Percentiles rank a stretch among this genome's conserved stretches.
Evolutionary conservation across 768 basidiomycete species (phyloP).

Genomic region (Mycena galericulata): DNA sequence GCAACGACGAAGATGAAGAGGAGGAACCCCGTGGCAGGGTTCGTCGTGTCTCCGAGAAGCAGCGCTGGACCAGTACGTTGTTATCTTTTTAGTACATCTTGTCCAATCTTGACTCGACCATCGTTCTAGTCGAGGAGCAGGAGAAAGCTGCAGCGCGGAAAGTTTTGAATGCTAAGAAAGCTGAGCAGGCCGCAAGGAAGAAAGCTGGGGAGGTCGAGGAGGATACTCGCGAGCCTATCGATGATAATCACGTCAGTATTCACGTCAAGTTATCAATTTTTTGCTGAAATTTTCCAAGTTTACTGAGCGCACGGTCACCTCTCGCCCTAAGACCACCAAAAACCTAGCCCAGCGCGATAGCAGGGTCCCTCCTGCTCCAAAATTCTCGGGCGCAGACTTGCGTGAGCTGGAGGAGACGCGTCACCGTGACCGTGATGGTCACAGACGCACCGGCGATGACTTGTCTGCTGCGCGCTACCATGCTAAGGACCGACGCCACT

Average conservation of each 20-base stretch:
- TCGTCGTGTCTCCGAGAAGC: neutral
- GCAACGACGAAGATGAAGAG: neutral
- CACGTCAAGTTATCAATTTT: too few species aligned
- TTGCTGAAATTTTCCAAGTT: neutral
- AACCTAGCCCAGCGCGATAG: slow-evolving; percentile 18
- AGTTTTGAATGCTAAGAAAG: neutral
- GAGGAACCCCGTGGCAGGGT: neutral
- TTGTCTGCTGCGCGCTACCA: neutral
- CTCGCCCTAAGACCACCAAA: slow-evolving; percentile 2
- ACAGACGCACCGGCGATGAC: neutral
- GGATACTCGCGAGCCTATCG: slow-evolving; percentile 5
- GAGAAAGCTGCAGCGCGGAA: neutral
- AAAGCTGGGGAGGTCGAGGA: slow-evolving; percentile 2
- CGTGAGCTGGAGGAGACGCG: neutral
- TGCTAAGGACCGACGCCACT: neutral
- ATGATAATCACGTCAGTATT: neutral
- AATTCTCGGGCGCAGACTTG: neutral
- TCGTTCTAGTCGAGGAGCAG: neutral
- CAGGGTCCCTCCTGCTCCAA: slow-evolving; percentile 1
- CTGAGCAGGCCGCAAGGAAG: neutral
- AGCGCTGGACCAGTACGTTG: neutral
- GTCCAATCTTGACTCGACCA: too few species aligned
- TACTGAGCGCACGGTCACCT: neutral
- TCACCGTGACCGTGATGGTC: neutral
- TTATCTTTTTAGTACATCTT: too few species aligned